phyloP scores from a whole-genome alignment of 306 rosid species.

The Citrullus colocynthis region DNA sequence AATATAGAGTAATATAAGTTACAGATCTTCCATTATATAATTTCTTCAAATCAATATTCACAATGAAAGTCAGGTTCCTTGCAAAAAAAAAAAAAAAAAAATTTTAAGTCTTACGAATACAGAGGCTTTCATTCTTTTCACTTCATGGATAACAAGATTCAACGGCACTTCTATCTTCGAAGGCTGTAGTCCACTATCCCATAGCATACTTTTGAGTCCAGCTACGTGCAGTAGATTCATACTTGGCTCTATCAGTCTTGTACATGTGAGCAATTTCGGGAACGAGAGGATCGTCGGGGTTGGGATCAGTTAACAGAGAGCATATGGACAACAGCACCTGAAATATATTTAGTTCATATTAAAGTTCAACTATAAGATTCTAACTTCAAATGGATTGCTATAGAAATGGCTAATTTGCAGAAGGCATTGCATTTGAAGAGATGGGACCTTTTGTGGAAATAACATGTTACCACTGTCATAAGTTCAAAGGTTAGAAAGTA shows the following conservation, averaged over 20 bases:
- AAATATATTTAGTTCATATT: slow-evolving; percentile 11
- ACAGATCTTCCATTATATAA: slow-evolving; percentile 27
- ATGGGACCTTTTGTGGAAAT: no score
- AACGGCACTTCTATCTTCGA: slow-evolving; percentile 11
- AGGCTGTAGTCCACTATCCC: slow-evolving; percentile 29
- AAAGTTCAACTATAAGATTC: neutral
- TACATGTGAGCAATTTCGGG: slow-evolving; percentile 94
- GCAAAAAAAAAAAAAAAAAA: slow-evolving; percentile 9
- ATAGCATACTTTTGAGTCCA: slow-evolving; percentile 87
- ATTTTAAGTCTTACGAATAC: slow-evolving; percentile 18
- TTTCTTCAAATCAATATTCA: slow-evolving; percentile 42
- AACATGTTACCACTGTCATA: no score
- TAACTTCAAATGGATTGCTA: neutral
- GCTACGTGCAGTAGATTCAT: slow-evolving; percentile 91
- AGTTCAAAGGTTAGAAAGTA: neutral
- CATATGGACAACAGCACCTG: slow-evolving; percentile 79
- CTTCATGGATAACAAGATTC: slow-evolving; percentile 20
- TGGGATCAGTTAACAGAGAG: slow-evolving; percentile 79
- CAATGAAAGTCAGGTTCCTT: slow-evolving; percentile 35
- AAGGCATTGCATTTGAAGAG: neutral
- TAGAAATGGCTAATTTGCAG: neutral
- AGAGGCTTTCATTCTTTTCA: slow-evolving; percentile 17
- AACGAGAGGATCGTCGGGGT: slow-evolving; percentile 81
- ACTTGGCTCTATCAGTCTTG: slow-evolving; percentile 68
- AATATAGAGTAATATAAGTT: slow-evolving; percentile 16